Conservation (phyloP, 2,329 filamentous ascomycete genomes). For the Mycosphaerella arachidis region DNA sequence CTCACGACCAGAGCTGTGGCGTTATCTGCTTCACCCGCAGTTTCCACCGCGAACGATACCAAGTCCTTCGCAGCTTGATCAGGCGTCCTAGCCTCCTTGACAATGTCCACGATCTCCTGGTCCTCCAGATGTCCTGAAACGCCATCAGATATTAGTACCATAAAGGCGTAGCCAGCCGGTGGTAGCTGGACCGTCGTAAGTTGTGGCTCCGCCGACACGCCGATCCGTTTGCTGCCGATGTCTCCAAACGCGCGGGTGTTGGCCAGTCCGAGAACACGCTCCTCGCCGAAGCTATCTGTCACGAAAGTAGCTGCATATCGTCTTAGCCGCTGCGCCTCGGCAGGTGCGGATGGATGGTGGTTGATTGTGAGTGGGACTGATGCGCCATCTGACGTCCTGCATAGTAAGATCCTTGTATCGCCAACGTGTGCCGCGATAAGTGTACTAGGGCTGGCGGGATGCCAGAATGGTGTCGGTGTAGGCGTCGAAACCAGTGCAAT, state of each 20-base stretch:
- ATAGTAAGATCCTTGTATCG: conserved; percentile 86
- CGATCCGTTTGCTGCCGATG: conserved; percentile 83
- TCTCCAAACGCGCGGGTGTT: conserved; percentile 95
- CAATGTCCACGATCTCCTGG: conserved; percentile 91
- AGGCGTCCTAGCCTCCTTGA: conserved; percentile 89
- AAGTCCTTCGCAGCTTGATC: conserved; percentile 77
- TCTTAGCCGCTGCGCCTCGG: conserved; percentile 76
- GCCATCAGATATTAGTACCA: conserved; percentile 85
- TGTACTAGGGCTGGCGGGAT: conserved; percentile 78
- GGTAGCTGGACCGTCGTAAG: conserved; percentile 72
- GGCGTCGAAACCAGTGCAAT: conserved; percentile 88
- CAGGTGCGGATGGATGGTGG: conserved; percentile 84
- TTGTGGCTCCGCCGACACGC: conserved; percentile 91
- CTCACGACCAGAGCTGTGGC: conserved; percentile 60
- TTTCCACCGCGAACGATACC: conserved; percentile 83
- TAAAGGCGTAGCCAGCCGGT: conserved; percentile 81
- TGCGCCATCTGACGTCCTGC: conserved; percentile 75
- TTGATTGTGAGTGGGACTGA: conserved; percentile 80
- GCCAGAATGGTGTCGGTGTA: conserved; percentile 89
- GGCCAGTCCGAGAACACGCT: conserved; percentile 86
- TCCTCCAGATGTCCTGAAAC: conserved; percentile 81
- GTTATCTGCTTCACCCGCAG: conserved; percentile 60
- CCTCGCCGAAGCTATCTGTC: conserved; percentile 94
- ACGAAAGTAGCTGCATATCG: conserved; percentile 84
- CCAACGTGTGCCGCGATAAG: conserved; percentile 86